These are phyloP conservation scores for Ceratobasidium sp. DNA, from an alignment of 1,284 basidiomycete species.

Conservation along the genomic window DNA sequence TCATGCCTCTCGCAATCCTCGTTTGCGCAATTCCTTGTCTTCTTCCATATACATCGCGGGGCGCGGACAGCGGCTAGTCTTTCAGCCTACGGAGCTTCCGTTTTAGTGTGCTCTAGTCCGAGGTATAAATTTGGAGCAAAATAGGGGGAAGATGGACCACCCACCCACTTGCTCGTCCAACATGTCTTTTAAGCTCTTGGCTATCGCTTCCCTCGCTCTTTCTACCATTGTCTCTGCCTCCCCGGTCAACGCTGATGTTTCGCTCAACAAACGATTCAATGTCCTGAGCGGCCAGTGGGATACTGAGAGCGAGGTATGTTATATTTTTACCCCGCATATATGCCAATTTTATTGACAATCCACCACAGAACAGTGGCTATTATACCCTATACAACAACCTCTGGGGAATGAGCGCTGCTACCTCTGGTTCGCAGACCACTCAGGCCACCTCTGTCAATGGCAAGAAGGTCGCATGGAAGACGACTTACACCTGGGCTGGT, in stretches of 20 bases:
- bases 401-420: slow-evolving; percentile 43
- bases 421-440: slow-evolving; percentile 44
- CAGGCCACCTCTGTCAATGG: slow-evolving; percentile 42
- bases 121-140: slow-evolving; percentile 18
- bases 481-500: slow-evolving; percentile 46
- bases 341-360: neutral
- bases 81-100: slow-evolving; percentile 17
- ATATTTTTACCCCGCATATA: slow-evolving; percentile 21
- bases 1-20: neutral
- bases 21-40: slow-evolving; percentile 10
- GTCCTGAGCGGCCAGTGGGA: slow-evolving; percentile 43
- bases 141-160: neutral
- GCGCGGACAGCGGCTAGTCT: neutral
- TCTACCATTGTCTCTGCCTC: slow-evolving; percentile 39
- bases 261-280: slow-evolving; percentile 26
- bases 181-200: slow-evolving; percentile 43
- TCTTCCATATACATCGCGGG: slow-evolving; percentile 4
- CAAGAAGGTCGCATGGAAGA: slow-evolving; percentile 45
- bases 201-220: slow-evolving; percentile 40
- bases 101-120: slow-evolving; percentile 13
- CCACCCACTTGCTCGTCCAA: neutral
- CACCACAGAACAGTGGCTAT: neutral
- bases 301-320: slow-evolving; percentile 43
- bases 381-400: slow-evolving; percentile 44
- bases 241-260: slow-evolving; percentile 24